Percentiles rank a stretch among this genome's conserved stretches.
Conservation (phyloP, 768 basidiomycete species). For the Clitopilus hobsonii region DNA sequence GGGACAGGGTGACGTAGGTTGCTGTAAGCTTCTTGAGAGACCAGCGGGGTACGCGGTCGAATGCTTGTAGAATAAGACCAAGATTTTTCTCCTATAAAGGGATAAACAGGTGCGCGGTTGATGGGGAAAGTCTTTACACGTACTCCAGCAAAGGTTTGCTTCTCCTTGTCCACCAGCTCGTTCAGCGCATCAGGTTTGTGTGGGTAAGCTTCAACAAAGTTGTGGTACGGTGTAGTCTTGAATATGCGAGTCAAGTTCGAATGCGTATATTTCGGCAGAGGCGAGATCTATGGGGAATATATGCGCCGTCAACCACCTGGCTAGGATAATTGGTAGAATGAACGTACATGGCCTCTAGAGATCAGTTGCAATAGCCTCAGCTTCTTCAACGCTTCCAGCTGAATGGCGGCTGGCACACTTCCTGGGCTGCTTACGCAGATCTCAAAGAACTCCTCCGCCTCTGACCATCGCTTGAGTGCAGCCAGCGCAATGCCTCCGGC, state of each 20-base stretch:
- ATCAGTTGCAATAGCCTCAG: constrained; percentile 76
- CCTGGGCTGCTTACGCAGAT: constrained; percentile 67
- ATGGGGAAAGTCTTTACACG: constrained; percentile 12
- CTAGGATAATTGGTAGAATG: not conserved
- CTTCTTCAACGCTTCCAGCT: constrained; percentile 87
- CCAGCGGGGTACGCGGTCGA: constrained; percentile 73
- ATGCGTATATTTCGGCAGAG: constrained; percentile 74
- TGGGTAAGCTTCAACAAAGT: constrained; percentile 65
- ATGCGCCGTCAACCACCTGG: not conserved
- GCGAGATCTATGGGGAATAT: constrained; percentile 25
- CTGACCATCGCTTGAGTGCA: constrained; percentile 59
- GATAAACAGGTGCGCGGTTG: not conserved
- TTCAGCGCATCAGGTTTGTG: constrained; percentile 40
- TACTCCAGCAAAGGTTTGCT: constrained; percentile 46
- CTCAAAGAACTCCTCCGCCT: constrained; percentile 78
- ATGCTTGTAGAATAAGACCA: constrained; percentile 64
- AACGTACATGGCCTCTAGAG: constrained; percentile 60
- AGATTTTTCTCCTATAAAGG: constrained; percentile 61
- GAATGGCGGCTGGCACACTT: constrained; percentile 56
- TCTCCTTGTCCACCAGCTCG: constrained; percentile 51
- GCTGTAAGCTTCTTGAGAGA: constrained; percentile 73
- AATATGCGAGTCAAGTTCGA: constrained; percentile 50
- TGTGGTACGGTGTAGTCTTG: constrained; percentile 63
- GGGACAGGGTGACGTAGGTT: constrained; percentile 75
- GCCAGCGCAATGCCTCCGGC: constrained; percentile 67